Conservation (phyloP, 75 land plant species). For the Larix kaempferi region DNA sequence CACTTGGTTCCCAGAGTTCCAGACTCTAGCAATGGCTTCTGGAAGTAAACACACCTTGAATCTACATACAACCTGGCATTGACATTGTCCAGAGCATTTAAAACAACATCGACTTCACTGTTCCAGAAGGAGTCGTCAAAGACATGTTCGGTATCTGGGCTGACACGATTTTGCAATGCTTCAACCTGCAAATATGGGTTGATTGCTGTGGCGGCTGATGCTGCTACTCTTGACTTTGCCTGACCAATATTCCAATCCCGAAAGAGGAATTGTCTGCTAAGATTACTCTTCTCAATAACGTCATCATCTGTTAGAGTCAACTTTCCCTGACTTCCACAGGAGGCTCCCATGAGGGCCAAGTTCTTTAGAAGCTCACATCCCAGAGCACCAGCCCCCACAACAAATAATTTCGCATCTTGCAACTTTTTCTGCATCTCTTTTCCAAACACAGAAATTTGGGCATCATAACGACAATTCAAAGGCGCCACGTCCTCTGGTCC, state of each 20-base stretch:
- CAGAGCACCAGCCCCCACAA: conserved; percentile 89
- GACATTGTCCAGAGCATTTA: conserved; percentile 85
- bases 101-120: conserved; percentile 50
- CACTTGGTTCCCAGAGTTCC: conserved; percentile 84
- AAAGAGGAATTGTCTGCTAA: conserved; percentile 83
- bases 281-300: conserved; percentile 90
- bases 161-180: conserved; percentile 74
- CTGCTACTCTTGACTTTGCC: conserved; percentile 80
- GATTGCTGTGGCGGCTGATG: conserved; percentile 66
- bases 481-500: conserved; percentile 45
- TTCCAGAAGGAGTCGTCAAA: conserved; percentile 87
- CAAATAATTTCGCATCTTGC: conserved; percentile 63
- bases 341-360: conserved; percentile 86
- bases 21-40: conserved; percentile 83
- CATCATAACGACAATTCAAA: conserved; percentile 66
- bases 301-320: conserved; percentile 90
- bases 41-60: conserved; percentile 76
- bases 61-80: conserved; percentile 85
- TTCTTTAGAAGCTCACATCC: conserved; percentile 92
- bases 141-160: conserved; percentile 75
- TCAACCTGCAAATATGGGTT: conserved; percentile 61
- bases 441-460: conserved; percentile 85
- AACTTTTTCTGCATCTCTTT: conserved; percentile 65
- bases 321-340: conserved; percentile 65
- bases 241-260: conserved; percentile 87